These are phyloP conservation scores for Quercus glauca DNA, from an alignment of 306 rosid species.

Conservation along the genomic window DNA sequence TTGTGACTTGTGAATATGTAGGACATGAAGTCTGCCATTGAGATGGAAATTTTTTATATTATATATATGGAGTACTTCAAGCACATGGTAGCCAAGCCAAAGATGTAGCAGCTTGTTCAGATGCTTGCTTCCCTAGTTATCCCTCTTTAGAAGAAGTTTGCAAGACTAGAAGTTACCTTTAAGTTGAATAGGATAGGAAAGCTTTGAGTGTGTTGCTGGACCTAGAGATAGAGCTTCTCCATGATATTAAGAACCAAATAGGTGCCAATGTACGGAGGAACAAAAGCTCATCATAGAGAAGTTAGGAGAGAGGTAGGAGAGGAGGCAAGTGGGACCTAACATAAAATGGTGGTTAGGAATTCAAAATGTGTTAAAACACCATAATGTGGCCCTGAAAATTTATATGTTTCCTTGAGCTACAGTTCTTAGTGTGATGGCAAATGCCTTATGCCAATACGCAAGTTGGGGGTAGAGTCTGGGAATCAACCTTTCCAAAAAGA, in stretches of 20 bases:
- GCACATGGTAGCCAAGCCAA: background rate
- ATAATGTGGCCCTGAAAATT: background rate
- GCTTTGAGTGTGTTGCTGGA: background rate
- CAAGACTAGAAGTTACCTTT: background rate
- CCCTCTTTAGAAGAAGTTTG: background rate
- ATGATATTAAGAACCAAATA: background rate
- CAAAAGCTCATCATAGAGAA: background rate
- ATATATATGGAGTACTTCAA: background rate
- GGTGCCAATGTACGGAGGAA: no score
- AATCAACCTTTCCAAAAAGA: no score
- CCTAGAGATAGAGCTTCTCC: background rate
- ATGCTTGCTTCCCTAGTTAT: background rate
- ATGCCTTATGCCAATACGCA: no score
- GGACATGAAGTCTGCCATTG: background rate
- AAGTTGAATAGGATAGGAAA: background rate
- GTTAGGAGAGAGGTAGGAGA: background rate
- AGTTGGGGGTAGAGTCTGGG: no score
- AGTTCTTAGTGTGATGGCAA: no score
- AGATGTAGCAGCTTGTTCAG: background rate
- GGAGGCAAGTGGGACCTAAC: background rate
- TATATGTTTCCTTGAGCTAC: background rate
- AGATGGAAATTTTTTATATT: background rate
- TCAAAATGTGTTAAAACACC: no score
- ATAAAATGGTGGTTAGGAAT: background rate
- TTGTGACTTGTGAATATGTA: no score